Evolutionary conservation across 257 asterid species (phyloP), one percentile per base, ranked within the genome.

Genomic region (Jacaranda mimosifolia): DNA sequence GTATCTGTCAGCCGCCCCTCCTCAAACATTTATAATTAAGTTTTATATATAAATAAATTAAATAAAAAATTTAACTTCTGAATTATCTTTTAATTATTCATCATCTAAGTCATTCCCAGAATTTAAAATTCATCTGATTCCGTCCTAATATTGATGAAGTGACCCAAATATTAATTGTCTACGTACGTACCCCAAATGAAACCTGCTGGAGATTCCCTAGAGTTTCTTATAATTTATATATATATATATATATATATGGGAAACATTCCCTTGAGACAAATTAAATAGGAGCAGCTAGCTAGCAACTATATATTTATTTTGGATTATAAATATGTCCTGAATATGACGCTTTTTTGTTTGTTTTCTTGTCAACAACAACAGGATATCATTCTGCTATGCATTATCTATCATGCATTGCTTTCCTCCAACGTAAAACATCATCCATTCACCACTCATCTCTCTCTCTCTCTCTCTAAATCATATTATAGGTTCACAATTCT

Each of bases 391-490:
- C 79, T 80, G 79, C 81, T 68, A 32, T 80, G 85, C 83, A 81
- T 72, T 76, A 82, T 74, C 87, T 78, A 83, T 76, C 88, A 89
- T 82, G 89, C 93, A 82, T 84, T 83, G 88, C 87, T 80, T 81
- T 86, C 72, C 83, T 70, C 70, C 83, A 63, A 86, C 89, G 87
- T 81, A 79, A 82, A 86, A 75, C 79, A 68, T 32, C 79, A 68
- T 32, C 56, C 57, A 49, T 71, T 42, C 73, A 38, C 45, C 45
- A n/a, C n/a, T n/a, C n/a, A n/a, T 36, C 63, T 69, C 74, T 69
- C 74, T 69, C 62, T 69, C 62, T 40, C 59, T 35, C 66, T 60
- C 53, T 64, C 69, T 78, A 40, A 39, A 63, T 70, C 69, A 59
- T 11, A 32, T 0, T 45, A 68, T 42, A 57, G 56, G 57, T 52